phyloP scores from a whole-genome alignment of 441 rosid genomes.

The Adansonia grandidieri region DNA sequence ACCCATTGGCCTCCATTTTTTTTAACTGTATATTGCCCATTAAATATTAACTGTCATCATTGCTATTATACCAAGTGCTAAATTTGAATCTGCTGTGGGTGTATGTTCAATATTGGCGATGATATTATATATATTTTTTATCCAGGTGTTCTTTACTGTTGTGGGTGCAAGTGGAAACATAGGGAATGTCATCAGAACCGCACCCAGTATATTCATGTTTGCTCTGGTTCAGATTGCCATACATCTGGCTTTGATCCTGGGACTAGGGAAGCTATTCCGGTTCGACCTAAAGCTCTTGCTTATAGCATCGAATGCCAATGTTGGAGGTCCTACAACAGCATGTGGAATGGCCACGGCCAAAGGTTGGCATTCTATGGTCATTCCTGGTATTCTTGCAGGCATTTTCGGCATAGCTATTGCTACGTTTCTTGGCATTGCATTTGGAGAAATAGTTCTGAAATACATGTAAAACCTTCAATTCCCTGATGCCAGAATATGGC shows the following conservation, averaged over 20 bases:
- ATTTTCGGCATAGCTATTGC: slow-evolving; percentile 85
- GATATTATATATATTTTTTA: background rate
- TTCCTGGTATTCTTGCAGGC: slow-evolving; percentile 80
- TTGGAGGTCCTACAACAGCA: slow-evolving; percentile 94
- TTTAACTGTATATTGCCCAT: background rate
- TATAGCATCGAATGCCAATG: slow-evolving; percentile 90
- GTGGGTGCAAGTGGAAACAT: slow-evolving; percentile 89
- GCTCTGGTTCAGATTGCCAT: slow-evolving; percentile 70
- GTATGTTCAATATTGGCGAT: background rate
- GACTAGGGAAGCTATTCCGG: slow-evolving; percentile 70
- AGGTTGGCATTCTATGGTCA: slow-evolving; percentile 75
- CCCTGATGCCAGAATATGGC: background rate
- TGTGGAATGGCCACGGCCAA: slow-evolving; percentile 92
- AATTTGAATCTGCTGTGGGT: background rate
- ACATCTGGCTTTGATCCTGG: slow-evolving; percentile 73
- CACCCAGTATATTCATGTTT: slow-evolving; percentile 84
- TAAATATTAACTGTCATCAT: background rate
- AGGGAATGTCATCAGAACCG: slow-evolving; percentile 76
- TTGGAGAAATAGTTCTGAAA: slow-evolving; percentile 58
- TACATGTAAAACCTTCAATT: slow-evolving; percentile 45
- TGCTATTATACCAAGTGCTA: background rate
- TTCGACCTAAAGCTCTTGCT: slow-evolving; percentile 68
- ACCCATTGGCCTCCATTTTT: background rate
- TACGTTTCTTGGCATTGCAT: slow-evolving; percentile 71
- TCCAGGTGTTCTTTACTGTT: slow-evolving; percentile 77